Evolutionary conservation across 345 rosid genomes (phyloP).

Genomic region (Gossypium ekmanianum): DNA sequence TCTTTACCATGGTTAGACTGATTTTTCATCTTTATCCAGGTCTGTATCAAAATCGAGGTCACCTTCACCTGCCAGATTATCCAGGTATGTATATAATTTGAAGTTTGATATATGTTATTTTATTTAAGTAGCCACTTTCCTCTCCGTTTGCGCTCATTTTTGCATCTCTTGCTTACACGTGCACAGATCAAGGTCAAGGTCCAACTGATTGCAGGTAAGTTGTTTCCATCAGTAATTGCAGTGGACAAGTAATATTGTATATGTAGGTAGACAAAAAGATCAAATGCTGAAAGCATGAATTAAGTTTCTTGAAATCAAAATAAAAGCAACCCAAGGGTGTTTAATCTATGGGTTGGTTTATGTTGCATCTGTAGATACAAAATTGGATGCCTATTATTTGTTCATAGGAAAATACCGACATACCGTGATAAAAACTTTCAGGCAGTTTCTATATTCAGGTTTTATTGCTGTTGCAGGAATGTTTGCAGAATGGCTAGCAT

Average conservation of each 20-base stretch:
- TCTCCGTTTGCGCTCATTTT: neutral
- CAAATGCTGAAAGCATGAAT: neutral
- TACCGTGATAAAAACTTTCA: neutral
- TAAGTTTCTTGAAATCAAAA: neutral
- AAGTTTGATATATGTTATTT: neutral
- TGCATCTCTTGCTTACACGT: neutral
- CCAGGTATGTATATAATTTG: neutral
- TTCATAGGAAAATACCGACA: neutral
- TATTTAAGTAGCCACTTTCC: neutral
- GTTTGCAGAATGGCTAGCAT: neutral
- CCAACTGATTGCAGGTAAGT: conserved; percentile 6
- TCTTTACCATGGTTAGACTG: neutral
- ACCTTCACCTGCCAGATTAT: conserved; percentile 11
- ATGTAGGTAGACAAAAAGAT: neutral
- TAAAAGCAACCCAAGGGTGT: neutral
- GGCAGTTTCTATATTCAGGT: neutral
- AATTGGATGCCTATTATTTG: neutral
- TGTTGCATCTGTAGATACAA: neutral
- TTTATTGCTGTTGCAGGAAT: neutral
- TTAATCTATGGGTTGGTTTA: neutral
- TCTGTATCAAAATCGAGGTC: conserved; percentile 8
- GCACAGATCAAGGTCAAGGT: conserved; percentile 14
- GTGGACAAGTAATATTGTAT: neutral
- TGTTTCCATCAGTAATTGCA: neutral
- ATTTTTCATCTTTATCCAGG: neutral